These are phyloP conservation scores for Melaleuca alternifolia DNA, from an alignment of 345 rosid genomes.

Conservation along the genomic window DNA sequence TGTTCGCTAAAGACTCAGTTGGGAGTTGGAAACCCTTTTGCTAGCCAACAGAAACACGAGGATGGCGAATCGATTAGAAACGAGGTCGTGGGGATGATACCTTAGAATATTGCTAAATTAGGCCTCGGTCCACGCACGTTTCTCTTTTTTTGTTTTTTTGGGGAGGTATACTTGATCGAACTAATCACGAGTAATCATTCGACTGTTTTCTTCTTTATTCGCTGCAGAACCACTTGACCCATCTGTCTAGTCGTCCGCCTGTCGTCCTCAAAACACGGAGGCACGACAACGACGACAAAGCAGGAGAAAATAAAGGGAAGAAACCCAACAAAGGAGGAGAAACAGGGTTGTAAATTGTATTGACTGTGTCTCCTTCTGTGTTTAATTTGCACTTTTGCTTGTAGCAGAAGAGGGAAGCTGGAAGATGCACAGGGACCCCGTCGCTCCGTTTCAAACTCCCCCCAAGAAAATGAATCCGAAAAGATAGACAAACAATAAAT, in stretches of 20 bases:
- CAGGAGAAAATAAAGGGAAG: neutral
- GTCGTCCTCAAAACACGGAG: neutral
- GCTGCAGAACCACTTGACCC: neutral
- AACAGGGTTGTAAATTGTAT: neutral
- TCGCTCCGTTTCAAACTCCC: neutral
- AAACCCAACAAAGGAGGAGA: neutral
- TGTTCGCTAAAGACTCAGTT: neutral
- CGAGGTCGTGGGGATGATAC: neutral
- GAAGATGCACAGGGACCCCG: neutral
- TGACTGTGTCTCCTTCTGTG: neutral
- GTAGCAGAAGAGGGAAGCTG: neutral
- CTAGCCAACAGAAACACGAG: neutral
- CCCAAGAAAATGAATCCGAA: neutral
- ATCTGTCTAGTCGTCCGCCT: neutral
- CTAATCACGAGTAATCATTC: neutral
- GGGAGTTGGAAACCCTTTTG: neutral
- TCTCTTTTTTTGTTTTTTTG: neutral
- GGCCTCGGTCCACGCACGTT: neutral
- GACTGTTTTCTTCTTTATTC: neutral
- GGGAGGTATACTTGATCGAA: neutral
- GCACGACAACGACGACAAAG: neutral
- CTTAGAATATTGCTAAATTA: neutral
- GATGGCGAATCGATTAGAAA: neutral
- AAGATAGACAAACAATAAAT: neutral
- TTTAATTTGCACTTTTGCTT: neutral